Percentiles rank a stretch among this genome's conserved stretches.
These are phyloP conservation scores for Nelumbo lutea DNA, from an alignment of 164 flowering plant genomes.

Conservation along the genomic window DNA sequence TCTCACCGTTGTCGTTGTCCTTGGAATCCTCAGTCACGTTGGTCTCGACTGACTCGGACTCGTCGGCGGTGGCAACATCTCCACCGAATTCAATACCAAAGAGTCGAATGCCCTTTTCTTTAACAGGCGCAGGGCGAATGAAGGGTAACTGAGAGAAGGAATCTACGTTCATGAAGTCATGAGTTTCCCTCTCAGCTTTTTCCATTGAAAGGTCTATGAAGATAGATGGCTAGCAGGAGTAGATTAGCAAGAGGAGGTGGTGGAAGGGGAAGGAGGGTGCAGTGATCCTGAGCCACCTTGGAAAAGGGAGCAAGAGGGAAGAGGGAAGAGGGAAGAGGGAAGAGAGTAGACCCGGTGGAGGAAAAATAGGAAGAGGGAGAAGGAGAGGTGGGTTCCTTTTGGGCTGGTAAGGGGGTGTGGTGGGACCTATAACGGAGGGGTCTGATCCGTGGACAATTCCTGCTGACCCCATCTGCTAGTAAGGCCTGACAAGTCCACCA, in stretches of 20 bases:
- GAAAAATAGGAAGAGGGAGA: constrained; percentile 2
- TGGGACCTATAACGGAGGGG: constrained; percentile 13
- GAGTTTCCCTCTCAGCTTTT: constrained; percentile 54
- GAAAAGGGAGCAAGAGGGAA: not conserved
- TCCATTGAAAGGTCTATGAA: constrained; percentile 32
- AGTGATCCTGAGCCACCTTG: not conserved
- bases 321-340: not conserved
- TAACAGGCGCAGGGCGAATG: constrained; percentile 56
- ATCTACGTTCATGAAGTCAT: constrained; percentile 91
- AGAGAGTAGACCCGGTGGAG: not conserved
- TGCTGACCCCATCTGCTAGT: constrained; percentile 35
- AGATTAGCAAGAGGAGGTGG: not conserved
- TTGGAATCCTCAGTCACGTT: constrained; percentile 6
- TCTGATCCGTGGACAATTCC: constrained; percentile 15
- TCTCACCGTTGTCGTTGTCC: constrained; percentile 14
- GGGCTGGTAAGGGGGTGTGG: not conserved
- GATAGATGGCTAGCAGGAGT: too few species aligned
- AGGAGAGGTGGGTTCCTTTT: not conserved
- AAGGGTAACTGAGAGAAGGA: constrained; percentile 95
- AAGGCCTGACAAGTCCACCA: constrained; percentile 39
- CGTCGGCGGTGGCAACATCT: constrained; percentile 8
- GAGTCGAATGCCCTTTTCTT: constrained; percentile 64
- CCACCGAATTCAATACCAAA: constrained; percentile 74
- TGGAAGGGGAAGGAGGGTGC: constrained; percentile 2
- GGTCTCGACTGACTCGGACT: constrained; percentile 26